These are phyloP conservation scores for Solanum bulbocastanum DNA, from an alignment of 257 asterid genomes.

Conservation along the genomic window DNA sequence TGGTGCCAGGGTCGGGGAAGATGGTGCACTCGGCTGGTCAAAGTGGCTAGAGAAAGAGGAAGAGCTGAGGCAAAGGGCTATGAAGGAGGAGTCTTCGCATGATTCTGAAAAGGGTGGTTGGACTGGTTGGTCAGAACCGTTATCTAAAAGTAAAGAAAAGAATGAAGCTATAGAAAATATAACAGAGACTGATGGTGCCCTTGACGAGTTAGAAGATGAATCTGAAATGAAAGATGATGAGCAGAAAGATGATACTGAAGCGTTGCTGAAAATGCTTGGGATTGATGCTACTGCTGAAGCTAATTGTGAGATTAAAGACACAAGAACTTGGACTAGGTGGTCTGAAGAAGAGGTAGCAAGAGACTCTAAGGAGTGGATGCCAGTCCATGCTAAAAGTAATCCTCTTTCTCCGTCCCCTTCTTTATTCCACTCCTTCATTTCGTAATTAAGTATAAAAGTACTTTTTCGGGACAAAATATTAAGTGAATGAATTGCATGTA, in stretches of 20 bases:
- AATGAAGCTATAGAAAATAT: conserved; percentile 26
- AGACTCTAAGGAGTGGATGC: conserved; percentile 79
- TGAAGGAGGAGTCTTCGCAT: conserved; percentile 45
- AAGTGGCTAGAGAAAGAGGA: conserved; percentile 93
- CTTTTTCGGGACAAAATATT: not conserved
- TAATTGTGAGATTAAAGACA: conserved; percentile 59
- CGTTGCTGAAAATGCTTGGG: conserved; percentile 79
- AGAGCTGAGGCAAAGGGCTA: conserved; percentile 66
- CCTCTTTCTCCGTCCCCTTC: not conserved
- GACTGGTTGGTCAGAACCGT: conserved; percentile 91
- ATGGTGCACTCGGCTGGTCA: conserved; percentile 93
- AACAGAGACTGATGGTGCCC: conserved; percentile 24
- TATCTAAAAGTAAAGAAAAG: conserved; percentile 36
- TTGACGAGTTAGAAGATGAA: conserved; percentile 47
- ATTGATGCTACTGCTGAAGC: conserved; percentile 73
- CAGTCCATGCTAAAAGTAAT: conserved; percentile 60
- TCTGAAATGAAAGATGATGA: conserved; percentile 37
- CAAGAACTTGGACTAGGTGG: conserved; percentile 81
- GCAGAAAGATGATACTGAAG: conserved; percentile 67
- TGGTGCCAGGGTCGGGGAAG: conserved; percentile 95
- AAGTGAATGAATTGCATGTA: not conserved
- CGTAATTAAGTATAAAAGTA: not conserved
- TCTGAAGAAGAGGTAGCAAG: conserved; percentile 66
- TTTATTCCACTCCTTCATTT: not conserved
- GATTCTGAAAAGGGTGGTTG: conserved; percentile 82